These are phyloP conservation scores for Penicillium manginii DNA, from an alignment of 495 filamentous ascomycete species.

Conservation along the genomic window DNA sequence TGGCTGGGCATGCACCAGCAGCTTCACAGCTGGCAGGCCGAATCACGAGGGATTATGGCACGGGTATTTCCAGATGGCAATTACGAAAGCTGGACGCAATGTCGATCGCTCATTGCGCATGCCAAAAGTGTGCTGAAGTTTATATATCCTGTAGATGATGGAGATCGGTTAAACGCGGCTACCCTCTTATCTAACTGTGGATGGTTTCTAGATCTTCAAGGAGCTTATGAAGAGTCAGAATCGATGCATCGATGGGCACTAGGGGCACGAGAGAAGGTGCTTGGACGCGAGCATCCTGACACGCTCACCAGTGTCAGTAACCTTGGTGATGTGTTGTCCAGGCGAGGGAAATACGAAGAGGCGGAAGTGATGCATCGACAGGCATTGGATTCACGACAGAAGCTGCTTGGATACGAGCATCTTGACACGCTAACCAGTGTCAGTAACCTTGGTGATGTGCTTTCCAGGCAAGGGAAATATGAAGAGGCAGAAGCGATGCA, in stretches of 20 bases:
- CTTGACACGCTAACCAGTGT: too few species aligned
- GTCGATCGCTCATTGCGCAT: slow-evolving; percentile 32
- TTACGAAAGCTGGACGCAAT: slow-evolving; percentile 34
- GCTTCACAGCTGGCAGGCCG: neutral
- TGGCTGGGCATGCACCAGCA: too few species aligned
- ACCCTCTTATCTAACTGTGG: slow-evolving; percentile 3
- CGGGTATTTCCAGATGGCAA: slow-evolving; percentile 39
- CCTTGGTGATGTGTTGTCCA: too few species aligned
- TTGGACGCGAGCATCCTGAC: too few species aligned
- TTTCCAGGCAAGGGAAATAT: too few species aligned
- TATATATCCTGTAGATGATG: slow-evolving; percentile 4
- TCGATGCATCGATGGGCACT: neutral
- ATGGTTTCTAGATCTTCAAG: slow-evolving; percentile 18
- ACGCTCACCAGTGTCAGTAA: too few species aligned
- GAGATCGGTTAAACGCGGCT: slow-evolving; percentile 14
- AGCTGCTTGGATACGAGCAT: too few species aligned
- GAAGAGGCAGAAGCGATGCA: too few species aligned
- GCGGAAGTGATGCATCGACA: too few species aligned
- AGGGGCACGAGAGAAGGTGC: too few species aligned
- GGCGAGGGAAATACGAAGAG: slow-evolving; percentile 7
- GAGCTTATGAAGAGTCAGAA: slow-evolving; percentile 32
- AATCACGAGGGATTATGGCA: slow-evolving; percentile 31
- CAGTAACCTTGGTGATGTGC: too few species aligned
- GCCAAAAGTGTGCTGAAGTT: slow-evolving; percentile 22
- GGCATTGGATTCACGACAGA: too few species aligned